These are phyloP conservation scores for Coix lacrymajobi DNA, from an alignment of 176 grass and related monocot species.

Conservation along the genomic window DNA sequence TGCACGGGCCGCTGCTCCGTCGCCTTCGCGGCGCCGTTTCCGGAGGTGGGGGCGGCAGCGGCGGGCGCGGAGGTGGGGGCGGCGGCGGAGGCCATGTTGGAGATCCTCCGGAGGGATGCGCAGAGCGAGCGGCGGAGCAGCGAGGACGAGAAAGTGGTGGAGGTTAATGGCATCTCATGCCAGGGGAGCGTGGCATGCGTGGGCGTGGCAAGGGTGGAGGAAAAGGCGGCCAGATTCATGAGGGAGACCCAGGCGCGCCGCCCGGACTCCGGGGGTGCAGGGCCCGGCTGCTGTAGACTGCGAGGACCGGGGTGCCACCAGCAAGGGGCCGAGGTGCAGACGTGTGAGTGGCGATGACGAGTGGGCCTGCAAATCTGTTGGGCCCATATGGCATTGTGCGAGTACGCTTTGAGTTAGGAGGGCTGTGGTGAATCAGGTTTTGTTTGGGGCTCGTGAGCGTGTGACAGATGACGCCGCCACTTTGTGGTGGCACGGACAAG, in stretches of 20 bases:
- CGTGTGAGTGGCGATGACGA: background rate
- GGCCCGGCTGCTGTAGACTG: background rate
- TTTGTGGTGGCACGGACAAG: background rate
- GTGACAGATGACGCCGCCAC: background rate
- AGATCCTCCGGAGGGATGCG: conserved; percentile 28
- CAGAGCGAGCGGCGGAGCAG: conserved; percentile 37
- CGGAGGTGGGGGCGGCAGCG: conserved; percentile 16
- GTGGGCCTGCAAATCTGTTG: background rate
- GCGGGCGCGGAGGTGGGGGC: conserved; percentile 20
- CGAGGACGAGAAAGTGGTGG: background rate
- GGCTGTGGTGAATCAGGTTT: background rate
- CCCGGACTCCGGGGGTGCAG: background rate
- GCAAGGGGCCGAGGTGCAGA: background rate
- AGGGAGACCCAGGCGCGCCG: background rate
- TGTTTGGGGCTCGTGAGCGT: background rate
- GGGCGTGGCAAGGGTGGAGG: background rate
- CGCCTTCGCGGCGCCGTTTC: conserved; percentile 23
- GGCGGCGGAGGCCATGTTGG: conserved; percentile 28
- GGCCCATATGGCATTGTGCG: background rate
- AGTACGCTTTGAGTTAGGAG: background rate
- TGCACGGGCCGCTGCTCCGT: conserved; percentile 37
- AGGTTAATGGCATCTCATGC: conserved; percentile 52
- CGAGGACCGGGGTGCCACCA: background rate
- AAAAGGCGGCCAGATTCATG: conserved; percentile 45
- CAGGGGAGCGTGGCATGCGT: background rate